These are phyloP conservation scores for Apophysomyces sp. DNA, from an alignment of 371 early-diverging fungal genomes.

Conservation along the genomic window DNA sequence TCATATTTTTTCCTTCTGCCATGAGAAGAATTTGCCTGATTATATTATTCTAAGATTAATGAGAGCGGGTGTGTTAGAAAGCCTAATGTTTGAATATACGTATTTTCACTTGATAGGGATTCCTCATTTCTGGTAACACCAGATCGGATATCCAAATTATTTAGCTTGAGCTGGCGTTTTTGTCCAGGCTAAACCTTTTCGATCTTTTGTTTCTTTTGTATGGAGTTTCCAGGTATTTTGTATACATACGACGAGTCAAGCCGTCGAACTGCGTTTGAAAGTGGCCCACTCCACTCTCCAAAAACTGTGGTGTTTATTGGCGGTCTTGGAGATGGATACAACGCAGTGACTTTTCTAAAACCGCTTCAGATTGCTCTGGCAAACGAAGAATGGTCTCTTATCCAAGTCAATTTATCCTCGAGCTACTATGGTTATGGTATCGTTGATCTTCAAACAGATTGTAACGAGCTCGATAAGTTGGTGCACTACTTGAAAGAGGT, in stretches of 20 bases:
- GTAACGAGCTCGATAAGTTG: conserved; percentile 40
- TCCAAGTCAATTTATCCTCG: conserved; percentile 52
- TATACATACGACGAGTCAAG: conserved; percentile 15
- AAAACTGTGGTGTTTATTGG: conserved; percentile 47
- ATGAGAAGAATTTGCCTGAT: no score
- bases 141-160: no score
- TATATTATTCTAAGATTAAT: no score
- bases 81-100: no score
- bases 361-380: conserved; percentile 24
- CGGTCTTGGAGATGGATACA: conserved; percentile 51
- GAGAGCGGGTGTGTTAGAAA: no score
- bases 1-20: no score
- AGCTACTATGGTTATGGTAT: conserved; percentile 52
- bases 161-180: no score
- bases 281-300: conserved; percentile 26
- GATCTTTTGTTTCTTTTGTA: background rate
- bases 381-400: conserved; percentile 36
- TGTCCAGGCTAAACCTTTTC: no score
- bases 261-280: conserved; percentile 50
- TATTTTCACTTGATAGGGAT: no score
- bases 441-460: conserved; percentile 38
- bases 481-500: conserved; percentile 30
- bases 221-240: conserved; percentile 14
- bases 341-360: conserved; percentile 45
- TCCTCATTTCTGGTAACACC: no score